Evolutionary conservation across 139 green algal genomes (phyloP).

Genomic region (Chlorella vulgaris): DNA sequence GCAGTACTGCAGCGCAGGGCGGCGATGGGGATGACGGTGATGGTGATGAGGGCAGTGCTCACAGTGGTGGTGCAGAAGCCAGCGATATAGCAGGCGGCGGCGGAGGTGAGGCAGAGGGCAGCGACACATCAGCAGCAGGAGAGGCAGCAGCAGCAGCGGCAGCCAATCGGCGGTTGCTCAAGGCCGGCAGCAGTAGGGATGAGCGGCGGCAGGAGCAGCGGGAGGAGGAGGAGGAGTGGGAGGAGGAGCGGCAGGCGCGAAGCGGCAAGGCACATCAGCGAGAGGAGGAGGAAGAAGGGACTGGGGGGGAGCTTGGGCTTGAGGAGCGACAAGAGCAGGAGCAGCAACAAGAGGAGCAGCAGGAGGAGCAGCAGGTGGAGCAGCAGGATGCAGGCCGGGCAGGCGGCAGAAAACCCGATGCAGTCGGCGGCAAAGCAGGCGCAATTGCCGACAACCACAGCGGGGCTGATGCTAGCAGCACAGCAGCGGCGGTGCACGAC

Average conservation of each 20-base stretch:
- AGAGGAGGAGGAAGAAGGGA: background rate
- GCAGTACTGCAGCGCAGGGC: background rate
- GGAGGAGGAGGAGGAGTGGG: background rate
- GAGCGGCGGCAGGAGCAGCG: background rate
- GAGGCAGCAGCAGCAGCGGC: background rate
- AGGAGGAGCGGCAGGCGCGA: background rate
- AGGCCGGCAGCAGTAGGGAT: background rate
- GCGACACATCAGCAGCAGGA: background rate
- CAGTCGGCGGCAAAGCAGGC: too few species aligned
- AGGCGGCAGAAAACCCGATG: too few species aligned
- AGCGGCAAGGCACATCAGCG: background rate
- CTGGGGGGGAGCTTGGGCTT: background rate
- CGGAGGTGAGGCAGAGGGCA: background rate
- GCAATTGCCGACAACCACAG: too few species aligned
- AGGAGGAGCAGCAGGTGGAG: background rate
- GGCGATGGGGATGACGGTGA: background rate
- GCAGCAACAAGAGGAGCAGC: background rate
- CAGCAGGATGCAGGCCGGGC: too few species aligned
- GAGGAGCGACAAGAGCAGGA: background rate
- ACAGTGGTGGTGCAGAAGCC: background rate
- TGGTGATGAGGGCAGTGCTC: too few species aligned
- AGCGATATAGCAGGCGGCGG: background rate
- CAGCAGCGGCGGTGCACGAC: background rate
- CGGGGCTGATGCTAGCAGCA: background rate
- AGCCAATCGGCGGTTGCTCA: background rate